A percentile compares a stretch with the other conserved stretches of the same genome.
Conservation (phyloP, 371 early-diverging fungal genomes). For the Batkoa obscura region DNA sequence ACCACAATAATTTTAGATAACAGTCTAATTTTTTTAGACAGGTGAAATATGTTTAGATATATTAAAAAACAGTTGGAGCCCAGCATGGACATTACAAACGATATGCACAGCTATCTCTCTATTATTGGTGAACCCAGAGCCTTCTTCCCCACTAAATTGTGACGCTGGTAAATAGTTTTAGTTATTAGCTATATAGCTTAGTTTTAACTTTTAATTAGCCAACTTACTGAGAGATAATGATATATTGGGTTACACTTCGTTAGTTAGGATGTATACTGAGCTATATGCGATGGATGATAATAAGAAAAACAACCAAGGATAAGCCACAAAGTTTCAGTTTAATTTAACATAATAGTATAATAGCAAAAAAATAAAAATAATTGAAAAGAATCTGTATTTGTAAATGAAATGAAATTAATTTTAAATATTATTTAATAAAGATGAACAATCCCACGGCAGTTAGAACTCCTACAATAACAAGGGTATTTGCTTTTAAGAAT, state of each 20-base stretch:
- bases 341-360: too few relatives aligned
- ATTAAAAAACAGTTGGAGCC: constrained; percentile 62
- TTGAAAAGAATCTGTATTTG: too few relatives aligned
- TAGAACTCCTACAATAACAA: background rate
- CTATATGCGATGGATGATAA: too few relatives aligned
- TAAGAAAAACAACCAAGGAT: too few relatives aligned
- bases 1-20: constrained; percentile 58
- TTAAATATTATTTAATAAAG: background rate
- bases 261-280: constrained; percentile 70
- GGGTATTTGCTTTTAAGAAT: background rate
- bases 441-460: background rate
- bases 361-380: too few relatives aligned
- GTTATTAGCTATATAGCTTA: too few relatives aligned
- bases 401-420: background rate
- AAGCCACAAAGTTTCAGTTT: too few relatives aligned
- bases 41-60: constrained; percentile 76
- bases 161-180: constrained; percentile 64
- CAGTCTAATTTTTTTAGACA: constrained; percentile 22
- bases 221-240: constrained; percentile 78
- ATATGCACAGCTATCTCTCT: constrained; percentile 48
- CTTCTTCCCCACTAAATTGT: constrained; percentile 79
- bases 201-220: too few relatives aligned
- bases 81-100: constrained; percentile 59
- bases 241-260: constrained; percentile 59
- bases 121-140: constrained; percentile 54